Evolutionary conservation across 2,329 filamentous ascomycete genomes (phyloP), one percentile per base, ranked within the genome.

Genomic region (Diaporthe sp.): DNA sequence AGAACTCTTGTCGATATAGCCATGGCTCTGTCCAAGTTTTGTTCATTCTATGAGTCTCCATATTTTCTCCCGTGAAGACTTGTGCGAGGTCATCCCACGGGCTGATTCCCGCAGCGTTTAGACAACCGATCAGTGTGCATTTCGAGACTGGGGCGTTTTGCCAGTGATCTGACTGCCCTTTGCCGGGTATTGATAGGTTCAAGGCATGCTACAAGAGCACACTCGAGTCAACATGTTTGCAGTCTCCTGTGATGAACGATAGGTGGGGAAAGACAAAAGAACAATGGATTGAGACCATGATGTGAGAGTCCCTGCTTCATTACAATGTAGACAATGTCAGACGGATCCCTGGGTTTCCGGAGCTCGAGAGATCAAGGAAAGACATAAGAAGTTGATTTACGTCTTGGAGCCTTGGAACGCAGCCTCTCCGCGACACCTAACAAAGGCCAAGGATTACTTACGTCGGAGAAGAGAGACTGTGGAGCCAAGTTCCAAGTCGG

Each of bases 1-100:
- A 75, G 73, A 91, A 89, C 75, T 92, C 88, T 53, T 88, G 83
- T 17, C 90, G 86, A 78, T 92, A 93, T 34, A 92, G 80, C 90
- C 91, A 93, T 8, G 68, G 37, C 10, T 49, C 22, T 49, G 8
- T 80, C 22, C 78, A 79, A 20, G 81, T 78, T 37, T 28, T 20
- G 31, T 63, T 57, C 22, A n/a, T 20, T 51, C 44, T 55, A 3
- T 72, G 44, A 6, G 4, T n/a, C 42, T 71, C 67, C 13, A 90
- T 82, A 55, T 87, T 87, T 3, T 87, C 31, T 28, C 9, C 82
- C 0, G 88, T 47, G 63, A 51, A 74, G 8, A 60, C 22, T 17
- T 58, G 34, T 20, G 42, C 44, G 17, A 61, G 34, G 13, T 76
- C 53, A n/a, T 61, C 31, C 73, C 73, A 75, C 9, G 65, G 55